Conservation (phyloP, 2,329 filamentous ascomycete genomes). For the Teratosphaeria viscida region DNA sequence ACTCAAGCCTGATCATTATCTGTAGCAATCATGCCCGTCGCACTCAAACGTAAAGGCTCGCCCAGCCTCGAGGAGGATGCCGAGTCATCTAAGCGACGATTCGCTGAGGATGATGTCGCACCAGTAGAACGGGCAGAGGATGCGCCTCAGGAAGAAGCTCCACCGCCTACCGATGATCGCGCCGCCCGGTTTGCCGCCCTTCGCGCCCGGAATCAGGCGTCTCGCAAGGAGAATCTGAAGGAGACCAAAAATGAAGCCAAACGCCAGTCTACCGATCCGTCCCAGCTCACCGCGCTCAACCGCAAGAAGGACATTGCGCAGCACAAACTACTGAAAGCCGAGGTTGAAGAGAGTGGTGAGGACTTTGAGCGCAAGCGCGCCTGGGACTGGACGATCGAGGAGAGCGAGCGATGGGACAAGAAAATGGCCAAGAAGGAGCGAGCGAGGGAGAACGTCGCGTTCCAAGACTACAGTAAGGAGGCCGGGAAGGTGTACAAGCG, state of each 20-base stretch:
- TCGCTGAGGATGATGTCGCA: slow-evolving; percentile 16
- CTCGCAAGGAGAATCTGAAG: slow-evolving; percentile 62
- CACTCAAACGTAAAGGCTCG: slow-evolving; percentile 28
- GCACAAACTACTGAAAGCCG: slow-evolving; percentile 87
- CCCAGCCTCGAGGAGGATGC: slow-evolving; percentile 20
- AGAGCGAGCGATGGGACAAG: slow-evolving; percentile 88
- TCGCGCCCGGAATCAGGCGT: slow-evolving; percentile 53
- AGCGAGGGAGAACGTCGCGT: slow-evolving; percentile 75
- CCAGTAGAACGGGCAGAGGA: slow-evolving; percentile 6
- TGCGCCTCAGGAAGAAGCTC: not conserved
- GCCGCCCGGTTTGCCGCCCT: slow-evolving; percentile 76
- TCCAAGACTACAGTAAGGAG: slow-evolving; percentile 79
- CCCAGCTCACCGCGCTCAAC: slow-evolving; percentile 64
- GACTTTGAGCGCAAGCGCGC: slow-evolving; percentile 97
- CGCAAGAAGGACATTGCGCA: slow-evolving; percentile 79
- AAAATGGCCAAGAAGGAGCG: slow-evolving; percentile 75
- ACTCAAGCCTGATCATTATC: not conserved
- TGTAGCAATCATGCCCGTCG: slow-evolving; percentile 13
- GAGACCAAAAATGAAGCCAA: slow-evolving; percentile 77
- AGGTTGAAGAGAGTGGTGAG: slow-evolving; percentile 71
- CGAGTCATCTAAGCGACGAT: slow-evolving; percentile 27
- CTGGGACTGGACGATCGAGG: slow-evolving; percentile 97
- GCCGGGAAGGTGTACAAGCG: slow-evolving; percentile 89
- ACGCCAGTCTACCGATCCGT: slow-evolving; percentile 65
- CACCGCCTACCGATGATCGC: slow-evolving; percentile 48